Evolutionary conservation across 163 green algal genomes (phyloP), one percentile per base, ranked within the genome.

Genomic region (Trebouxia gelatinosa): DNA sequence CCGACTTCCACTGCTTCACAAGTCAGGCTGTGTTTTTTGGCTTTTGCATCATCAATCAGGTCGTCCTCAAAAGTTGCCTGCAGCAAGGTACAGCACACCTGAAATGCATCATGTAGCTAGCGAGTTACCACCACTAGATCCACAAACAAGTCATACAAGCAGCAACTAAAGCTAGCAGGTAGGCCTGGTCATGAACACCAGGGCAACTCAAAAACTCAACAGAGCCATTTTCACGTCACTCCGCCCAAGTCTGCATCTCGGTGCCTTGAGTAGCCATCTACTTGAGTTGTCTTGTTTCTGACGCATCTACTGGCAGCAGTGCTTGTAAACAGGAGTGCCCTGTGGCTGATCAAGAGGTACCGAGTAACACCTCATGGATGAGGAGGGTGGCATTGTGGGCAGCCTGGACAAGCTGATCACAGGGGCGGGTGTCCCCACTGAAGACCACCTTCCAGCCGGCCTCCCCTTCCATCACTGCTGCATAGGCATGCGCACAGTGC

Each of bases 381-480:
- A 97, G 83, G 34, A 96, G 57, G 17, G 86, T 91, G 68, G 70
- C 83, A 35, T 80, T 75, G 6, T 38, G 17, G 16, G 74, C 83
- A n/a, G 85, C 88, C 26, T 74, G 54, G 9, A 84, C 74, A 54
- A 95, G 80, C 19, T 64, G 48, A 26, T 77, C 35, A 78, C 83
- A 88, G 31, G 91, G 91, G n/a, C 81, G 80, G 0, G 89, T 92
- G 83, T 96, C 92, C 6, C 92, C 92, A 29, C 82, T 90, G 83
- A 92, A 94, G 16, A 79, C 86, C 31, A 97, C 17, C 43, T 76
- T 88, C 85, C 88, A 95, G 9, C 87, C 87, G 31, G 70, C 17
- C 6, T 35, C 35, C 34, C 83, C 37, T 19, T 75, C 39, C 75
- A 95, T 32, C 19, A 93, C 83, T 34, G 93, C 28, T 2, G 68